phyloP scores from a whole-genome alignment of 441 rosid species.

The Omphalea diandra region DNA sequence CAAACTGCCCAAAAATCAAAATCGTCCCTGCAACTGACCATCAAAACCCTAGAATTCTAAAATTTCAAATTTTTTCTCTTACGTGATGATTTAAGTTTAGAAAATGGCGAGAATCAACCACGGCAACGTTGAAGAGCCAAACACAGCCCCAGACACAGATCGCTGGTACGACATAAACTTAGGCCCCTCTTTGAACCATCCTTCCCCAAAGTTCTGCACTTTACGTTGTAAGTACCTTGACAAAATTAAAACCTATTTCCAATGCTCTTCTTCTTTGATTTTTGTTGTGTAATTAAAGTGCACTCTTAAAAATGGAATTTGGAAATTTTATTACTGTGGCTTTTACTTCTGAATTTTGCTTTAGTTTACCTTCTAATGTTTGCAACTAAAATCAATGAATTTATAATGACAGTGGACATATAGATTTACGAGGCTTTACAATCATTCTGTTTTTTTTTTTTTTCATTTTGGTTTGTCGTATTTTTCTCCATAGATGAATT shows the following conservation, averaged over 20 bases:
- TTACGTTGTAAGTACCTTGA: conserved; percentile 51
- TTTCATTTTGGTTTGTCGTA: background rate
- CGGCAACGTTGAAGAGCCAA: conserved; percentile 47
- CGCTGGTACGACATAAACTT: conserved; percentile 74
- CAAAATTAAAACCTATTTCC: background rate
- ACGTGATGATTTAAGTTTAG: background rate
- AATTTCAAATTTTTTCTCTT: conserved; percentile 10
- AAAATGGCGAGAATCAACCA: conserved; percentile 32
- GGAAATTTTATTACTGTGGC: too few relatives aligned
- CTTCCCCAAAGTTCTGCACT: conserved; percentile 59
- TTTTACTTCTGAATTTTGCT: too few relatives aligned
- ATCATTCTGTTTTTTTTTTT: background rate
- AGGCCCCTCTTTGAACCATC: conserved; percentile 55
- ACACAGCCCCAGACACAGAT: conserved; percentile 65
- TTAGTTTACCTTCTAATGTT: background rate
- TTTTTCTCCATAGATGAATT: conserved; percentile 52
- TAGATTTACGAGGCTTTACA: too few relatives aligned
- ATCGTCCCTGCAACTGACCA: conserved; percentile 1
- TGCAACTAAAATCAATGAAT: conserved; percentile 44
- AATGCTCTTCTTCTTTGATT: conserved; percentile 29
- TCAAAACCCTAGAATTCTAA: conserved; percentile 33
- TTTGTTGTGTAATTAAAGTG: background rate
- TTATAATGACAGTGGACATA: too few relatives aligned
- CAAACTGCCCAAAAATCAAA: background rate
- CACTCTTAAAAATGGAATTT: background rate